Evolutionary conservation across 1,284 basidiomycete genomes (phyloP), one percentile per base, ranked within the genome.

Genomic region (Anthracocystis walkeri): DNA sequence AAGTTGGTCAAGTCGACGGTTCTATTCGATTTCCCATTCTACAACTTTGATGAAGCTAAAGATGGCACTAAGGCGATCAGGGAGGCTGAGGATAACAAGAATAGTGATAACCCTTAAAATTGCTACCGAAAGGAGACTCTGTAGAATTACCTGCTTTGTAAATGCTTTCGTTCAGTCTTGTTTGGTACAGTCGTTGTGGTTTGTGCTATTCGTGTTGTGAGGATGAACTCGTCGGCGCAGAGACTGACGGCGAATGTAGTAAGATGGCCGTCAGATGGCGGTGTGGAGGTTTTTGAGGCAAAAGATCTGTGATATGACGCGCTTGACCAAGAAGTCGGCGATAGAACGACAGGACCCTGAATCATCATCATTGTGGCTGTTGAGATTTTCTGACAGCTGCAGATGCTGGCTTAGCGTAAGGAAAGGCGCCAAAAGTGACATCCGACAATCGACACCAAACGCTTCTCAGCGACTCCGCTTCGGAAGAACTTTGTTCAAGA

Each of bases 1-100:
- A 71, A 65, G 14, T 85, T 87, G 63, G 31, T 92, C 63, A 92
- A 92, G 86, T 85, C 85, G 61, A 89, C 88, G 4, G 18, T 92
- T 7, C 79, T 92, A 57, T 78, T 92, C 38, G 91, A 92, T 74
- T 77, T 79, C 27, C 79, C 79, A 7, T 67, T 81, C 31, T 82
- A 79, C 72, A 74, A 78, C 50, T 82, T 82, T 50, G 77, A 82
- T 58, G 80, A 82, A 62, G 51, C 62, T 16, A 81, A 78, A 58
- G 79, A 82, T 44, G 80, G 80, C 8, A 35, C 51, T 29, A 65
- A 71, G 40, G 79, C 75, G 44, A 76, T 78, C 40, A 46, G 70
- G 16, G 74, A 77, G 54, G 77, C 74, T 18, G 69, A 79, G 55
- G 60, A 70, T 52, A 79, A 79, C 63, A 66, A 76, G 64, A 66